Conservation (phyloP, 1,284 basidiomycete species). For the Cryptococcus maquisensis region DNA sequence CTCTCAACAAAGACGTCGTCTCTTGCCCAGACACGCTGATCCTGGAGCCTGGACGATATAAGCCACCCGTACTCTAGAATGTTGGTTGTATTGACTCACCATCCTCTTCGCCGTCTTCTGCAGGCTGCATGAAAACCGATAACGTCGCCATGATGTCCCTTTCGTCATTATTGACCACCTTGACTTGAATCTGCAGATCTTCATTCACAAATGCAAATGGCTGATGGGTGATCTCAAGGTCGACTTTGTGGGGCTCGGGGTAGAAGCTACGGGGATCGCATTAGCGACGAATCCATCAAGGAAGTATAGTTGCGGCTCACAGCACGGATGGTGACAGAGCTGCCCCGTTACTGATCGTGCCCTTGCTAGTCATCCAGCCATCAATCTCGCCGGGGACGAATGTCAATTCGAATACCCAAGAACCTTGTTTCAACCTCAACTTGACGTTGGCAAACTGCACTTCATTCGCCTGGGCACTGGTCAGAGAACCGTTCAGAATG, state of each 20-base stretch:
- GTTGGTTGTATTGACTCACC: slow-evolving; percentile 50
- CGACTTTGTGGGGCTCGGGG: slow-evolving; percentile 59
- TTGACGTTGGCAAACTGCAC: slow-evolving; percentile 28
- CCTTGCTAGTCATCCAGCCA: slow-evolving; percentile 20
- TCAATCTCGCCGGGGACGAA: slow-evolving; percentile 15
- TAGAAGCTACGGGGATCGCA: slow-evolving; percentile 54
- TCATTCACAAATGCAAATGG: slow-evolving; percentile 72
- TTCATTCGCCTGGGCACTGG: slow-evolving; percentile 14
- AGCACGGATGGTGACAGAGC: slow-evolving; percentile 13
- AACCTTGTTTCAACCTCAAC: slow-evolving; percentile 23
- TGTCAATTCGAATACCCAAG: slow-evolving; percentile 34
- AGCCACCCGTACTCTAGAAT: too few species aligned
- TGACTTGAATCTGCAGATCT: slow-evolving; percentile 63
- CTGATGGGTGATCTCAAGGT: slow-evolving; percentile 57
- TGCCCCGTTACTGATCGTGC: slow-evolving; percentile 12
- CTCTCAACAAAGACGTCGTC: slow-evolving; percentile 18
- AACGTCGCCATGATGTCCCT: slow-evolving; percentile 62
- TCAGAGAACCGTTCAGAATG: slow-evolving; percentile 20
- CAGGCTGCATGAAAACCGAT: slow-evolving; percentile 71
- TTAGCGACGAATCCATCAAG: neutral
- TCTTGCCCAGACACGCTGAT: slow-evolving; percentile 17
- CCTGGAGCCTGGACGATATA: slow-evolving; percentile 1
- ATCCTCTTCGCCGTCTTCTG: slow-evolving; percentile 70
- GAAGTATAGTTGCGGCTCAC: slow-evolving; percentile 7
- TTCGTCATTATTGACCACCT: slow-evolving; percentile 65